A percentile compares a stretch with the other conserved stretches of the same genome.
phyloP scores from a whole-genome alignment of 768 basidiomycete genomes.

The Gloeophyllum trabeum region DNA sequence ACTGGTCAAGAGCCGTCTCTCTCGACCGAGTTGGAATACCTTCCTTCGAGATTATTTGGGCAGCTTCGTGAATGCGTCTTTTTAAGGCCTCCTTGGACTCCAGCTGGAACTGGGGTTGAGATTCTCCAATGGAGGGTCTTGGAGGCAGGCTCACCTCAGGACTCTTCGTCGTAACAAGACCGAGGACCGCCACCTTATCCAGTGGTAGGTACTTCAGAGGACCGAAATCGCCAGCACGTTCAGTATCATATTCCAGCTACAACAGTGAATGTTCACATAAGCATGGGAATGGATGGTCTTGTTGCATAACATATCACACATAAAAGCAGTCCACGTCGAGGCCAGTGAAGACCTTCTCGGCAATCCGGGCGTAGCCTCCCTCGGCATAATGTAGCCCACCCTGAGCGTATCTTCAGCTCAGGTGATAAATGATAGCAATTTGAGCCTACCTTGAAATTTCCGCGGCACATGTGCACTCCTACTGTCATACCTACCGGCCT shows the following conservation, averaged over 20 bases:
- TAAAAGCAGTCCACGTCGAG: constrained; percentile 45
- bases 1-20: constrained; percentile 30
- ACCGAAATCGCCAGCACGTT: constrained; percentile 46
- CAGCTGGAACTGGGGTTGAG: no score
- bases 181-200: constrained; percentile 28
- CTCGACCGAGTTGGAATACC: constrained; percentile 22
- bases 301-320: constrained; percentile 17
- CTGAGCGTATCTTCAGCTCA: no score
- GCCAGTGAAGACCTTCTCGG: constrained; percentile 40
- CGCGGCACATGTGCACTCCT: constrained; percentile 51
- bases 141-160: constrained; percentile 21
- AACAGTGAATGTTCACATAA: not conserved
- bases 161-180: constrained; percentile 32
- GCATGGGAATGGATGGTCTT: not conserved
- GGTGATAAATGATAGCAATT: no score
- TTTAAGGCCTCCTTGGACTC: constrained; percentile 29
- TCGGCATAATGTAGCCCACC: constrained; percentile 43
- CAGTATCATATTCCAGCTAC: constrained; percentile 55
- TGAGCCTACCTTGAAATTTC: constrained; percentile 19
- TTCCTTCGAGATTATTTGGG: constrained; percentile 25
- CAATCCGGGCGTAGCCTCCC: constrained; percentile 47
- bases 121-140: no score
- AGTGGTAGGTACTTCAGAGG: constrained; percentile 42
- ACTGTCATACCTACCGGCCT: constrained; percentile 43
- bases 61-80: constrained; percentile 29